Conservation (phyloP, 768 basidiomycete species). For the Sporobolomyces phaffii region DNA sequence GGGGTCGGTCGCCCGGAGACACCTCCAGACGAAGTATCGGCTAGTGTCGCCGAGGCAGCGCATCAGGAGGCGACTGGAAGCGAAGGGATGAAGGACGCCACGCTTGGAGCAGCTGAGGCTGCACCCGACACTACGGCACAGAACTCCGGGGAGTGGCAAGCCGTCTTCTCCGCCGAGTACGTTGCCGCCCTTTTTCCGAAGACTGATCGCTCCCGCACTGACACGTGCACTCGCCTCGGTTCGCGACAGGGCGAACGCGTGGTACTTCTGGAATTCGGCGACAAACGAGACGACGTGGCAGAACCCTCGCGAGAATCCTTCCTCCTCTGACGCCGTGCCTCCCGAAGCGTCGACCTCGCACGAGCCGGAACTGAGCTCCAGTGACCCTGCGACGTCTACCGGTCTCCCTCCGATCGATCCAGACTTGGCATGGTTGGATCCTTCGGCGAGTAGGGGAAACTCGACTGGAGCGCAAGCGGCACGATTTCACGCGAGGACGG, state of each 20-base stretch:
- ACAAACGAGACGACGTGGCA: constrained; percentile 27
- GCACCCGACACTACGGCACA: neutral
- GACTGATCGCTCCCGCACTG: no score
- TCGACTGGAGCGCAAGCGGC: constrained; percentile 5
- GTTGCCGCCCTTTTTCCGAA: neutral
- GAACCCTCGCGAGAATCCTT: constrained; percentile 15
- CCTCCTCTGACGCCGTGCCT: neutral
- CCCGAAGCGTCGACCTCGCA: no score
- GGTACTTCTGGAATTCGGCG: constrained; percentile 33
- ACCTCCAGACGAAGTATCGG: no score
- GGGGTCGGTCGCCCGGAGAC: no score
- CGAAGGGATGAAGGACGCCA: no score
- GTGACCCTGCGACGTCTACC: neutral
- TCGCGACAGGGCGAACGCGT: constrained; percentile 26
- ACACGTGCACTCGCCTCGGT: no score
- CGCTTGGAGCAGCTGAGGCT: no score
- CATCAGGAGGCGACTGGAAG: neutral
- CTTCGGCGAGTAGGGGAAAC: neutral
- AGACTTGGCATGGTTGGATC: constrained; percentile 35
- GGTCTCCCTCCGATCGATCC: constrained; percentile 31
- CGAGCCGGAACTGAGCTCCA: no score
- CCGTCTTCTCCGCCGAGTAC: constrained; percentile 29
- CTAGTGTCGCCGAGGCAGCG: neutral
- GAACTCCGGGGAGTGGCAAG: constrained; percentile 20
- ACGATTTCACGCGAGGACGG: constrained; percentile 32